These are phyloP conservation scores for Wickerhamiella alocasiicola DNA, from an alignment of 805 yeast genomes.

Conservation along the genomic window DNA sequence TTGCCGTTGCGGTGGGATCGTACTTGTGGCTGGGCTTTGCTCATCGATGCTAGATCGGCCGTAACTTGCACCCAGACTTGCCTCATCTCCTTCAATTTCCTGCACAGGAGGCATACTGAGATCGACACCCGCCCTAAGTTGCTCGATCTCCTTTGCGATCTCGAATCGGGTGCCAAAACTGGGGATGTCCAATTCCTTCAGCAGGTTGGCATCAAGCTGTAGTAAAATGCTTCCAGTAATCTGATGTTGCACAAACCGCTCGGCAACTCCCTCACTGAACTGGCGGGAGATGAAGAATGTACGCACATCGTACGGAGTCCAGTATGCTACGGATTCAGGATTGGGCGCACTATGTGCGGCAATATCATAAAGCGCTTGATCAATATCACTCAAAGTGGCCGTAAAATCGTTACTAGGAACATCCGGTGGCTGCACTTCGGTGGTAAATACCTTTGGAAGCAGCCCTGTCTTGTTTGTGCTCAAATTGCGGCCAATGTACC, in stretches of 20 bases:
- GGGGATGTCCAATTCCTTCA: conserved; percentile 82
- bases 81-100: background rate
- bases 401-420: conserved; percentile 33
- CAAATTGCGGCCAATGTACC: conserved; percentile 67
- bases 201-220: conserved; percentile 70
- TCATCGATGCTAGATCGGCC: background rate
- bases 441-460: conserved; percentile 81
- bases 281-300: conserved; percentile 61
- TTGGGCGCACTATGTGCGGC: conserved; percentile 15
- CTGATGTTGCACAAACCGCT: conserved; percentile 74
- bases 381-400: conserved; percentile 29
- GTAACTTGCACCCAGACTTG: background rate
- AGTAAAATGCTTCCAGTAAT: conserved; percentile 77
- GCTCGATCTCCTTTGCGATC: conserved; percentile 77
- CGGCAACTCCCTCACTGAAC: conserved; percentile 61
- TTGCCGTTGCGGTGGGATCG: no score
- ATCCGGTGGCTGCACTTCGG: conserved; percentile 13
- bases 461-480: conserved; percentile 66
- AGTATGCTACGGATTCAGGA: conserved; percentile 28
- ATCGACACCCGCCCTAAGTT: conserved; percentile 24
- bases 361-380: conserved; percentile 29
- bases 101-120: background rate
- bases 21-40: no score
- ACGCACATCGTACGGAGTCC: conserved; percentile 84
- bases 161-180: conserved; percentile 95